A percentile compares a stretch with the other conserved stretches of the same genome.
phyloP scores from a whole-genome alignment of 164 flowering plant species.

The Berberis thunbergii region DNA sequence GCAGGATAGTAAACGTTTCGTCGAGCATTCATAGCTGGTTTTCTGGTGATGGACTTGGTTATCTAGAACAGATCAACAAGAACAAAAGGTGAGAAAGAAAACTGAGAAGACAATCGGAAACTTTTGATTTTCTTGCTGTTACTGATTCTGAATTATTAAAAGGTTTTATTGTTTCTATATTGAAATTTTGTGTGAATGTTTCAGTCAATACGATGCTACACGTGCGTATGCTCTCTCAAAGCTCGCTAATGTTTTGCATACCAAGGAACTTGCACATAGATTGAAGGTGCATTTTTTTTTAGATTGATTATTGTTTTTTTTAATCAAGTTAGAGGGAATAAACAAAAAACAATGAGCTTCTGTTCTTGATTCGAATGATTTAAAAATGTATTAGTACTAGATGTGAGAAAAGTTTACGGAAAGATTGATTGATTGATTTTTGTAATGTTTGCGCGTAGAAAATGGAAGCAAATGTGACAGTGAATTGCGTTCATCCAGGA shows the following conservation, averaged over 20 bases:
- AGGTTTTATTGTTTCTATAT: neutral
- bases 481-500: constrained; percentile 91
- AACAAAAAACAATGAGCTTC: neutral
- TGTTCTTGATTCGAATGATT: no score
- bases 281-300: neutral
- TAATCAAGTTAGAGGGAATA: neutral
- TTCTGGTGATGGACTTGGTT: constrained; percentile 57
- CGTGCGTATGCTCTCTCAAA: constrained; percentile 94
- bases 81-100: constrained; percentile 35
- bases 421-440: neutral
- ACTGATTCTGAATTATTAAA: neutral
- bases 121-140: neutral
- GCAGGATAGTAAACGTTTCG: constrained; percentile 90
- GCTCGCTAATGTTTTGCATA: constrained; percentile 82
- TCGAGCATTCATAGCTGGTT: constrained; percentile 82
- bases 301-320: neutral
- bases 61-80: constrained; percentile 46
- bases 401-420: neutral
- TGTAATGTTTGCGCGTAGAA: constrained; percentile 26
- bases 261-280: constrained; percentile 63
- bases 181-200: constrained; percentile 16
- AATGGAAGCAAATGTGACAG: constrained; percentile 83
- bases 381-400: neutral
- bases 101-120: neutral
- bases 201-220: constrained; percentile 68